Evolutionary conservation across 1,284 basidiomycete species (phyloP), one percentile per base, ranked within the genome.

Genomic region (Schizophyllum commune): DNA sequence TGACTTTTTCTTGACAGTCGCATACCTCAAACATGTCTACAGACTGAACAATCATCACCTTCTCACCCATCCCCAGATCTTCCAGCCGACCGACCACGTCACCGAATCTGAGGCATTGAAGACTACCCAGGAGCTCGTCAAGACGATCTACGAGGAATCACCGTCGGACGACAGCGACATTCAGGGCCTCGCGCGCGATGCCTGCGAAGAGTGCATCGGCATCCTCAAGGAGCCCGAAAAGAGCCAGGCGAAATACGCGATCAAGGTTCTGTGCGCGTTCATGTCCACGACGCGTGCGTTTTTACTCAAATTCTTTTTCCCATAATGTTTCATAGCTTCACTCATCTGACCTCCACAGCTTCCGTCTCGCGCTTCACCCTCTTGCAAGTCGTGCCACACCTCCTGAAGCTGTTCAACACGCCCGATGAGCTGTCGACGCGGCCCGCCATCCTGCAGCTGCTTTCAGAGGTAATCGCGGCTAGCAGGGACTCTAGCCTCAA

Each of bases 211-310:
- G 69, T 94, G 91, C 67, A 77, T 94, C 11, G 80, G 83, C 39
- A 85, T 90, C 52, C 74, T 98, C 56, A 83, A 85, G 54, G 91
- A 96, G 69, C 94, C 94, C 0, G 95, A 97, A 73, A 98, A 97
- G 76, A 90, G 83, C 70, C 90, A 93, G 71, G 93, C 94, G 0
- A 86, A 87, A 66, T 86, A 90, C 56, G 92, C 93, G 0, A 88
- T 88, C 55, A 92, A 91, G 70, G 83, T 93, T 20, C 73, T 98
- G 17, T 88, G 88, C 62, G 82, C 86, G 0, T 83, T 95, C 66
- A 79, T 94, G 70, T 77, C 82, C 20, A 88, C 88, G 8, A 91
- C 90, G 11, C 81, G 93, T 94, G 67, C 61, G 88, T 81, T 0
- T 5, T 15, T 57, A 61, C 17, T 51, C 55, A 56, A 20, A 56